Conservation (phyloP, 2,329 filamentous ascomycete species). For the Penicillium freii region DNA sequence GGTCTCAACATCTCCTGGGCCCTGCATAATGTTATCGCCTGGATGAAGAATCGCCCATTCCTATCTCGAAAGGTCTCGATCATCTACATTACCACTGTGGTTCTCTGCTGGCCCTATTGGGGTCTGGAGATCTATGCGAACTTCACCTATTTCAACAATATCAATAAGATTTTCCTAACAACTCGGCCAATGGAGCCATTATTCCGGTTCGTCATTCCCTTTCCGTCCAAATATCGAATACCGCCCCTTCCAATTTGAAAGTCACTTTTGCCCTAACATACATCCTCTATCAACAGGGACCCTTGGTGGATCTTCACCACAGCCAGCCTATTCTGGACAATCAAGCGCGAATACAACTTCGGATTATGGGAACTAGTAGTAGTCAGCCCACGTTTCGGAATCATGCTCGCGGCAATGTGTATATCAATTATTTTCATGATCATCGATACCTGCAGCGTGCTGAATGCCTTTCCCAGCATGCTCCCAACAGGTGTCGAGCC, state of each 20-base stretch:
- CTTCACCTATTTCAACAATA: slow-evolving; percentile 62
- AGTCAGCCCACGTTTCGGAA: slow-evolving; percentile 62
- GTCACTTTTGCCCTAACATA: neutral
- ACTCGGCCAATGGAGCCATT: slow-evolving; percentile 61
- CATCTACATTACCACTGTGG: slow-evolving; percentile 59
- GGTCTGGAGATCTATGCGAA: slow-evolving; percentile 64
- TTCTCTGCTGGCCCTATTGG: slow-evolving; percentile 63
- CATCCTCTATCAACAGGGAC: slow-evolving; percentile 42
- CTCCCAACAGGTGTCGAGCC: slow-evolving; percentile 60
- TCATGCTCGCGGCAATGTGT: slow-evolving; percentile 61
- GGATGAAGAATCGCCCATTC: slow-evolving; percentile 66
- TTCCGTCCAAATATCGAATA: too few relatives aligned
- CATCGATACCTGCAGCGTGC: slow-evolving; percentile 61
- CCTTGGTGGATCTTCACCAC: slow-evolving; percentile 69
- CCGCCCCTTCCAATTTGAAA: neutral
- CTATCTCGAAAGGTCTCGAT: slow-evolving; percentile 50
- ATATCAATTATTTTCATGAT: slow-evolving; percentile 61
- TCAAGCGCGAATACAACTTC: slow-evolving; percentile 62
- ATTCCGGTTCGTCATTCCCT: slow-evolving; percentile 46
- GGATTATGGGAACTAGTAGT: slow-evolving; percentile 56
- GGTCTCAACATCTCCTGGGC: slow-evolving; percentile 63
- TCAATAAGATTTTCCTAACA: slow-evolving; percentile 52
- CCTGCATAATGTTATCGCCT: slow-evolving; percentile 65
- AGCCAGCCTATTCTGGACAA: slow-evolving; percentile 60
- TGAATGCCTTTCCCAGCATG: slow-evolving; percentile 44